Evolutionary conservation across 2,329 filamentous ascomycete genomes (phyloP), one percentile per base, ranked within the genome.

Genomic region (Colletotrichum tropicale): DNA sequence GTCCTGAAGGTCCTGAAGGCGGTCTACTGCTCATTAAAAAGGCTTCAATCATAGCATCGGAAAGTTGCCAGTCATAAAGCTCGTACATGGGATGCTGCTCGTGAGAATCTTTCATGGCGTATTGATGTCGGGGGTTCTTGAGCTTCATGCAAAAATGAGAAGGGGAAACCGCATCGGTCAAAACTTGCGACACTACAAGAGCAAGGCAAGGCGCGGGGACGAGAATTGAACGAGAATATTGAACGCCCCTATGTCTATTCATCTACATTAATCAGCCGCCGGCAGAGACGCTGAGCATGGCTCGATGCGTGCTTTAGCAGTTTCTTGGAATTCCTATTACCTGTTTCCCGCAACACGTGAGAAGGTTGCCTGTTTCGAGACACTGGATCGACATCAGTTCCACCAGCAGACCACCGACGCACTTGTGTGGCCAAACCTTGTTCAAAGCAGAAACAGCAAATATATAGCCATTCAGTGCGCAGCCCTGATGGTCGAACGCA

Each of bases 391-490:
- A 36, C 4, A 36, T 36, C 13, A 36, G 1, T 16, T 36, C 34
- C 34, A 32, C 1, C 30, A 36, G 34, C 34, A 36, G 34, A 36
- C 34, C 0, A 36, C 15, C 15, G 1, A 36, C 1, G 3, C 34
- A 36, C 16, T 36, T 16, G 34, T 43, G 8, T 43, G 38, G 9
- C 16, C 0, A n/a, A 43, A n/a, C 18, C 3, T 43, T n/a, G 38
- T 9, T 43, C 38, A 43, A n/a, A 0, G 16, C 38, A 43, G 38
- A 6, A 43, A n/a, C 5, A 6, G 9, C 38, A 2, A 6, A 18
- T n/a, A n/a, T n/a, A 43, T 2, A n/a, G 38, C 18, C 18, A 0
- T 43, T 2, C 1, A 43, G 18, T n/a, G 0, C 0, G 5, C 18
- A 43, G 38, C 38, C 38, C 5, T 2, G 18, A n/a, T 1, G 18